Conservation (phyloP, 495 filamentous ascomycete genomes). For the Pyrenula massariospora region DNA sequence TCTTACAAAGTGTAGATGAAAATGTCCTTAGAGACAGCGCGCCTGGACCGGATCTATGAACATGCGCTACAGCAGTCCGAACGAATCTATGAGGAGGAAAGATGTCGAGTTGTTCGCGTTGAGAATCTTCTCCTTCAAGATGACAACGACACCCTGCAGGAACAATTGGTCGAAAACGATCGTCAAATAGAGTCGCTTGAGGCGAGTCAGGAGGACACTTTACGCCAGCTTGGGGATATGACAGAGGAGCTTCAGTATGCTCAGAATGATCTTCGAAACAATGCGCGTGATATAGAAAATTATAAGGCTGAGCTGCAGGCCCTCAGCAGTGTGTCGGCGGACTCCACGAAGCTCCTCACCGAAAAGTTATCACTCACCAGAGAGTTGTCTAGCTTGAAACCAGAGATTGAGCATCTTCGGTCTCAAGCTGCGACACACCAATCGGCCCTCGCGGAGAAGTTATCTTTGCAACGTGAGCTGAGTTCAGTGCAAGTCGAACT, state of each 20-base stretch:
- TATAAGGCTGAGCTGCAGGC: slow-evolving; percentile 64
- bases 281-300: slow-evolving; percentile 51
- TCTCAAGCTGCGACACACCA: slow-evolving; percentile 57
- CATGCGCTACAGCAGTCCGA: slow-evolving; percentile 42
- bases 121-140: slow-evolving; percentile 56
- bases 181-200: slow-evolving; percentile 36
- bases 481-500: slow-evolving; percentile 67
- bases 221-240: slow-evolving; percentile 42
- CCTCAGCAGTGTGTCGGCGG: slow-evolving; percentile 47
- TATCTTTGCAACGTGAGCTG: slow-evolving; percentile 62
- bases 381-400: slow-evolving; percentile 57
- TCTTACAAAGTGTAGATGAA: neutral
- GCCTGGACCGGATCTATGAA: slow-evolving; percentile 57
- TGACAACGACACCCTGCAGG: slow-evolving; percentile 55
- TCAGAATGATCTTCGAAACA: slow-evolving; percentile 41
- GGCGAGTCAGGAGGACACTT: slow-evolving; percentile 38
- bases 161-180: slow-evolving; percentile 44
- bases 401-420: slow-evolving; percentile 68
- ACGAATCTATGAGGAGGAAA: slow-evolving; percentile 55
- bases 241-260: slow-evolving; percentile 42
- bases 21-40: slow-evolving; percentile 28
- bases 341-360: slow-evolving; percentile 56
- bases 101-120: slow-evolving; percentile 49
- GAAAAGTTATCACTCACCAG: slow-evolving; percentile 67
- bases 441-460: slow-evolving; percentile 57